A percentile compares a stretch with the other conserved stretches of the same genome.
Conservation (phyloP, 2,329 filamentous ascomycete genomes). For the Fusarium fujikuroi region DNA sequence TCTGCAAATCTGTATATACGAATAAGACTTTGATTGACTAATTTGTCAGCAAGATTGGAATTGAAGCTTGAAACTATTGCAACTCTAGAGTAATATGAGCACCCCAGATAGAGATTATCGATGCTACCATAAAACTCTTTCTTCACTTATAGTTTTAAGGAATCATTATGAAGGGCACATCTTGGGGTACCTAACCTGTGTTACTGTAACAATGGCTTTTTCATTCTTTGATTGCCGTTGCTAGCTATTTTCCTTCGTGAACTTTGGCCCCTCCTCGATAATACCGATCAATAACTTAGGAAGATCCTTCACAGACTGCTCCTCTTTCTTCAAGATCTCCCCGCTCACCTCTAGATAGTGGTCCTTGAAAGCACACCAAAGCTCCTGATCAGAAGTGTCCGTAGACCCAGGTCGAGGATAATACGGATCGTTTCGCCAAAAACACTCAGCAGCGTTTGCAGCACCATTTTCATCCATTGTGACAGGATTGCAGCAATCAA, state of each 20-base stretch:
- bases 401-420: constrained; percentile 54
- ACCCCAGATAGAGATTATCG: background rate
- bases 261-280: background rate
- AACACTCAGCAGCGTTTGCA: constrained; percentile 54
- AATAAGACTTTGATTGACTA: background rate
- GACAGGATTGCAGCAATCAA: constrained; percentile 53
- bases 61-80: background rate
- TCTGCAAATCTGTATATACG: background rate
- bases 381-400: constrained; percentile 8
- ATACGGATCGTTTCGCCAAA: constrained; percentile 63
- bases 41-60: background rate
- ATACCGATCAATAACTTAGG: background rate
- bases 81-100: too few species aligned
- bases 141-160: too few species aligned
- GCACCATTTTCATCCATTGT: constrained; percentile 54
- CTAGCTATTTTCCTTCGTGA: background rate
- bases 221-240: background rate
- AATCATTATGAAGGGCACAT: background rate
- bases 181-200: background rate
- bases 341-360: background rate
- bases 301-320: background rate
- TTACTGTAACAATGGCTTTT: background rate
- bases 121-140: background rate
- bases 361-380: constrained; percentile 43
- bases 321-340: background rate